These are phyloP conservation scores for Candida sithepensis DNA, from an alignment of 805 yeast genomes.

Conservation along the genomic window DNA sequence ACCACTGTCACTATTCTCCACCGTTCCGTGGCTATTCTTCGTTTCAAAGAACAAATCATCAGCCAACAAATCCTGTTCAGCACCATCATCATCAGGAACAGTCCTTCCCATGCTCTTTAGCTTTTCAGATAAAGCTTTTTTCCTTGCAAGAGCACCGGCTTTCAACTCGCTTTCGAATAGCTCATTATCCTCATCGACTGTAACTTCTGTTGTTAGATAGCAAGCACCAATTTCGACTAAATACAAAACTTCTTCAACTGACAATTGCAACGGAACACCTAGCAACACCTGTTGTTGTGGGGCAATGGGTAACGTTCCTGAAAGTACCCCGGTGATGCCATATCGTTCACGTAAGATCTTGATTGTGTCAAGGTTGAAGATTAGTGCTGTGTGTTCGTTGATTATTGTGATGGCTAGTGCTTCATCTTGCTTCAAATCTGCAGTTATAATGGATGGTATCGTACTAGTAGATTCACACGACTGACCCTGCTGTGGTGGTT, in stretches of 20 bases:
- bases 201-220: conserved; percentile 10
- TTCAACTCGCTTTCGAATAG: conserved; percentile 1
- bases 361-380: conserved; percentile 57
- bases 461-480: background rate
- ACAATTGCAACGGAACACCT: conserved; percentile 75
- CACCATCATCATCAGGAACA: too few relatives aligned
- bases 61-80: background rate
- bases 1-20: background rate
- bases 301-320: conserved; percentile 83
- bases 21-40: background rate
- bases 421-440: background rate
- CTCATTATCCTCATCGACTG: conserved; percentile 1
- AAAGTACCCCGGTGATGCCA: conserved; percentile 71
- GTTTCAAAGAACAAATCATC: background rate
- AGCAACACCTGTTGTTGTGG: conserved; percentile 91
- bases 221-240: conserved; percentile 36
- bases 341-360: conserved; percentile 47
- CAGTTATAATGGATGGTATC: too few relatives aligned
- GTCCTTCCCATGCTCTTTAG: too few relatives aligned
- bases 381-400: conserved; percentile 43
- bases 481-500: too few relatives aligned
- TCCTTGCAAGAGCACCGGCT: background rate
- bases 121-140: too few relatives aligned
- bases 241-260: conserved; percentile 72
- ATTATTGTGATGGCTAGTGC: conserved; percentile 30